Percentiles rank a stretch among this genome's conserved stretches.
These are phyloP conservation scores for Fonsecaea erecta DNA, from an alignment of 2,329 filamentous ascomycete species.

Conservation along the genomic window DNA sequence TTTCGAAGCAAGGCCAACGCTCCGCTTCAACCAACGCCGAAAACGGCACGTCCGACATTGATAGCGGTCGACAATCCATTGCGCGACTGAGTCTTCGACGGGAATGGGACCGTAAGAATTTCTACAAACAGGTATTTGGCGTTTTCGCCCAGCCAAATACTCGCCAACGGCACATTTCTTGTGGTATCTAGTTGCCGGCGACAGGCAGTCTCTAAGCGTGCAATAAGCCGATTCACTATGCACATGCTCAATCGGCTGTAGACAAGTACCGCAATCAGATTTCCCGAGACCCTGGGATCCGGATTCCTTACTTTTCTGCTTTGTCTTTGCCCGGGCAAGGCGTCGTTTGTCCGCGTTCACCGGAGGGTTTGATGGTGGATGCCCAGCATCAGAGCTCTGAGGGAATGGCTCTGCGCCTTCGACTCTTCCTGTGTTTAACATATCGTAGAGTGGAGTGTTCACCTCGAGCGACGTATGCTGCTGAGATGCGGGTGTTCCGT, in stretches of 20 bases:
- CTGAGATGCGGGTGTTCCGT: background rate
- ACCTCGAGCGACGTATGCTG: background rate
- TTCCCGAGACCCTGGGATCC: background rate
- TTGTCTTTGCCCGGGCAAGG: background rate
- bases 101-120: background rate
- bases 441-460: background rate
- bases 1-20: too few relatives aligned
- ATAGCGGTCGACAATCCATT: background rate
- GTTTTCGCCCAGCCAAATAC: background rate
- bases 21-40: background rate
- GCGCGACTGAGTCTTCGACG: background rate
- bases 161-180: conserved; percentile 19
- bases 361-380: background rate
- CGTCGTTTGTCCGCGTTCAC: background rate
- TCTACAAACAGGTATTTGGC: background rate
- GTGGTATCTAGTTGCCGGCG: conserved; percentile 29
- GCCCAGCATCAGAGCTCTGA: background rate
- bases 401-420: background rate
- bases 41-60: background rate
- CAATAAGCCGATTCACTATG: conserved; percentile 24
- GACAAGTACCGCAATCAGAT: conserved; percentile 24
- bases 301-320: background rate
- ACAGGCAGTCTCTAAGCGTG: conserved; percentile 23
- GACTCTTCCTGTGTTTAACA: background rate
- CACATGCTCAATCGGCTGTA: conserved; percentile 11